A percentile compares a stretch with the other conserved stretches of the same genome.
phyloP scores from a whole-genome alignment of 257 asterid species.

The Solanum ahanhuiri region DNA sequence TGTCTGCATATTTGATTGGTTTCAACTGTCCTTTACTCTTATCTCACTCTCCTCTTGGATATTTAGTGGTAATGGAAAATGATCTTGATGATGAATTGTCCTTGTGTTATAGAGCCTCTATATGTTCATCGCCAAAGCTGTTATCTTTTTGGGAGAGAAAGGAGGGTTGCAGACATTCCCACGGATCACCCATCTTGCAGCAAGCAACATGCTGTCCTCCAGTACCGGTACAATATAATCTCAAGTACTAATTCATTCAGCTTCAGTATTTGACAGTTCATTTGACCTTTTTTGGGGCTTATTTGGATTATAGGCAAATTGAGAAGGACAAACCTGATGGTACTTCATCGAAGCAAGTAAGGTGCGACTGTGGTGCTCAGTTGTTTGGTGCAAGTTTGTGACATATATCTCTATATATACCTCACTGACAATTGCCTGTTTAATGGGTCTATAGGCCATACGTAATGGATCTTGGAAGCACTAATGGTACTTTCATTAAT shows the following conservation, averaged over 20 bases:
- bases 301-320: constrained; percentile 52
- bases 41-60: not conserved
- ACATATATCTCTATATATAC: not conserved
- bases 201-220: constrained; percentile 98
- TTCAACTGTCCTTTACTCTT: not conserved
- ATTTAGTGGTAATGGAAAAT: not conserved
- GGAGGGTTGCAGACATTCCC: constrained; percentile 91
- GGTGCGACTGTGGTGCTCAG: constrained; percentile 25
- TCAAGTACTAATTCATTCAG: not conserved
- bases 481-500: constrained; percentile 81
- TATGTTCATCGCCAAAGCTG: constrained; percentile 91
- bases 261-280: not conserved
- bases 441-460: constrained; percentile 54
- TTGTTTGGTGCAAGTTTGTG: constrained; percentile 1
- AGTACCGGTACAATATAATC: constrained; percentile 51
- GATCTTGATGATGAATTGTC: not conserved
- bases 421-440: constrained; percentile 2
- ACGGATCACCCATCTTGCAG: constrained; percentile 99
- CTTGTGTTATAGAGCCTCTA: constrained; percentile 63
- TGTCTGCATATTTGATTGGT: not conserved
- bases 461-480: constrained; percentile 97
- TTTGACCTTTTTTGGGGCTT: not conserved
- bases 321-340: constrained; percentile 89
- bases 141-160: constrained; percentile 97
- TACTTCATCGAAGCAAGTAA: constrained; percentile 51